Conservation (phyloP, 169 alveolate genomes). For the Hepatocystis sp. region DNA sequence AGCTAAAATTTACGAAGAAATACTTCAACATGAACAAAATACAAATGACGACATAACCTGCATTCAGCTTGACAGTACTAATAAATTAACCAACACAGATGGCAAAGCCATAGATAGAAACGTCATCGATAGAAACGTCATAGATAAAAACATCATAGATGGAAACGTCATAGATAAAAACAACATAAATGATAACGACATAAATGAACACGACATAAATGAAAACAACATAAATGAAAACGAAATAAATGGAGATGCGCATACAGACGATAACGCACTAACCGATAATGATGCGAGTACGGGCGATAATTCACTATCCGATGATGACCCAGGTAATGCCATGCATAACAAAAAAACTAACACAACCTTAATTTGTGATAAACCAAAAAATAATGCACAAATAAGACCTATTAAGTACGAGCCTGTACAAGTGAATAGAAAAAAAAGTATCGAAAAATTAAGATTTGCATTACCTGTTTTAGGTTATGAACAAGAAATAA, state of each 20-base stretch:
- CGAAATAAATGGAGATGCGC: neutral
- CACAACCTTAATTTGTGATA: too few species aligned
- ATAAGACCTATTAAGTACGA: conserved; percentile 70
- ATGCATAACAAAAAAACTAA: too few species aligned
- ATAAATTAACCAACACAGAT: too few species aligned
- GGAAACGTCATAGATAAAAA: neutral
- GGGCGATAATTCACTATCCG: too few species aligned
- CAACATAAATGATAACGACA: neutral
- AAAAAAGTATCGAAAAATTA: conserved; percentile 80
- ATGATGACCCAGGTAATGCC: neutral
- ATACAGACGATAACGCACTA: neutral
- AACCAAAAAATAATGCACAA: neutral
- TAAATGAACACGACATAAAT: neutral
- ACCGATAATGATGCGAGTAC: neutral
- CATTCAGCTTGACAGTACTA: too few species aligned
- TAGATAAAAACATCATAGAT: neutral
- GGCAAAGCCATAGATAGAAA: too few species aligned
- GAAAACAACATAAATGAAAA: too few species aligned
- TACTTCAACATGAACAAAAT: too few species aligned
- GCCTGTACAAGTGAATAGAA: conserved; percentile 77
- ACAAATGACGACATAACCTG: too few species aligned
- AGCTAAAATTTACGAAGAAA: too few species aligned
- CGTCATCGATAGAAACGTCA: too few species aligned
- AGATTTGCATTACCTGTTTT: conserved; percentile 90
- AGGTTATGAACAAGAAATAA: conserved; percentile 94